Evolutionary conservation across 1,284 basidiomycete species (phyloP).

Genomic region (Ceratobasidium papillatum): DNA sequence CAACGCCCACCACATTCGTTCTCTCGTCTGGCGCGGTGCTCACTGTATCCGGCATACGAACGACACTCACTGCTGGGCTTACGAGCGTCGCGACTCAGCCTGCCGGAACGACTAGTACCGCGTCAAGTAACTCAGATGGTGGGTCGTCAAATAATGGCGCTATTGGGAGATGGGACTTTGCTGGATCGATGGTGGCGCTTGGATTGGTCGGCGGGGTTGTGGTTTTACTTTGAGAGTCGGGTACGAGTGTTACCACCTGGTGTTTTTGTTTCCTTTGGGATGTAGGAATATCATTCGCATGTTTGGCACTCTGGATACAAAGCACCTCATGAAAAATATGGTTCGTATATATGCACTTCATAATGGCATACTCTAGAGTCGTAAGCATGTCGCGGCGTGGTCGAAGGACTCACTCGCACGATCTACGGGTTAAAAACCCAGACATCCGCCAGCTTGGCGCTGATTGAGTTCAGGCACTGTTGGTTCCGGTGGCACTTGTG

Average conservation of each 20-base stretch:
- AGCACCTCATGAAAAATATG: too few relatives aligned
- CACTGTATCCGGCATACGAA: constrained; percentile 8
- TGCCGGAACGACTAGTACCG: not conserved
- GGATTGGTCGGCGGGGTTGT: not conserved
- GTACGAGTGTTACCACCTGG: not conserved
- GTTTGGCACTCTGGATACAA: too few relatives aligned
- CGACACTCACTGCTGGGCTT: not conserved
- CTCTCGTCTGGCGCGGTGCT: constrained; percentile 19
- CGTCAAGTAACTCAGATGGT: not conserved
- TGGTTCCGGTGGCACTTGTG: not conserved
- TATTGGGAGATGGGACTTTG: not conserved
- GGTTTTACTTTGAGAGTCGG: not conserved
- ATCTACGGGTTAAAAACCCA: not conserved
- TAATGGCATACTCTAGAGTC: constrained; percentile 25
- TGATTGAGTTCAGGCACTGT: not conserved
- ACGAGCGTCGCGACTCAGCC: not conserved
- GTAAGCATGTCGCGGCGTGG: not conserved
- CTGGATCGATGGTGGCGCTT: not conserved
- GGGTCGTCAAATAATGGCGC: not conserved
- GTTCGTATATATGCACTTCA: constrained; percentile 6
- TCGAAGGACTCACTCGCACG: not conserved
- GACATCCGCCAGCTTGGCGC: not conserved
- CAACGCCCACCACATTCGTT: not conserved
- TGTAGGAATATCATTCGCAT: too few relatives aligned
- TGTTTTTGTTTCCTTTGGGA: too few relatives aligned